Evolutionary conservation across 2,329 filamentous ascomycete species (phyloP).

Genomic region (Pyricularia grisea): DNA sequence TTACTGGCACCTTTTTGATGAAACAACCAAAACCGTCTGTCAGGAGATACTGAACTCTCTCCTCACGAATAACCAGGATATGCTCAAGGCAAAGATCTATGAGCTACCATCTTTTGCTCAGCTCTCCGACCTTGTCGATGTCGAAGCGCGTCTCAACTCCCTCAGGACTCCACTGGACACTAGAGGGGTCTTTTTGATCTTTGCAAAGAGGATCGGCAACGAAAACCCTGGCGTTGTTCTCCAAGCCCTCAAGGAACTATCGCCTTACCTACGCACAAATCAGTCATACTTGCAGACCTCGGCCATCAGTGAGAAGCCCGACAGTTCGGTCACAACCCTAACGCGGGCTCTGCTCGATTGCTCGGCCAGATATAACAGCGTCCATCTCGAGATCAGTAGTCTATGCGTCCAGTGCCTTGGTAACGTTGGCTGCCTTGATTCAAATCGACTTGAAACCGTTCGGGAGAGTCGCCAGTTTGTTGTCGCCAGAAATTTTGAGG

Average conservation of each 20-base stretch:
- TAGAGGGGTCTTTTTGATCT: conserved; percentile 59
- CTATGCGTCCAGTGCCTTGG: conserved; percentile 78
- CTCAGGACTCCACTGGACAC: conserved; percentile 58
- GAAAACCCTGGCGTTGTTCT: conserved; percentile 82
- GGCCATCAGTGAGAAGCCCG: conserved; percentile 74
- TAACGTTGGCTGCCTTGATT: conserved; percentile 82
- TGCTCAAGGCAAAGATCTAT: conserved; percentile 58
- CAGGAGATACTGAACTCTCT: conserved; percentile 55
- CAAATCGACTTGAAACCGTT: conserved; percentile 75
- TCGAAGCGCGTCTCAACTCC: conserved; percentile 55
- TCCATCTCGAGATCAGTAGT: conserved; percentile 55
- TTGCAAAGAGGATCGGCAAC: conserved; percentile 64
- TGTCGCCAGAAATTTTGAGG: conserved; percentile 77
- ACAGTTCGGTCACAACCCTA: conserved; percentile 61
- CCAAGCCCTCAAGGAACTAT: conserved; percentile 70
- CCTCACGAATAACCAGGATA: conserved; percentile 48
- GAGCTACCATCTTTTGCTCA: conserved; percentile 69
- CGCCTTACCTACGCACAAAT: conserved; percentile 60
- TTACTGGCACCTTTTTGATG: conserved; percentile 64
- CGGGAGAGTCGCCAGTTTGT: conserved; percentile 76
- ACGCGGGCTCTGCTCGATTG: conserved; percentile 77
- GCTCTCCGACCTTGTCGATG: conserved; percentile 58
- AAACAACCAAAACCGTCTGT: conserved; percentile 48
- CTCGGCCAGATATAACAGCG: conserved; percentile 67
- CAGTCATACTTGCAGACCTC: conserved; percentile 73